phyloP scores from a whole-genome alignment of 352 stramenopile species.

The Peronospora tabacina region DNA sequence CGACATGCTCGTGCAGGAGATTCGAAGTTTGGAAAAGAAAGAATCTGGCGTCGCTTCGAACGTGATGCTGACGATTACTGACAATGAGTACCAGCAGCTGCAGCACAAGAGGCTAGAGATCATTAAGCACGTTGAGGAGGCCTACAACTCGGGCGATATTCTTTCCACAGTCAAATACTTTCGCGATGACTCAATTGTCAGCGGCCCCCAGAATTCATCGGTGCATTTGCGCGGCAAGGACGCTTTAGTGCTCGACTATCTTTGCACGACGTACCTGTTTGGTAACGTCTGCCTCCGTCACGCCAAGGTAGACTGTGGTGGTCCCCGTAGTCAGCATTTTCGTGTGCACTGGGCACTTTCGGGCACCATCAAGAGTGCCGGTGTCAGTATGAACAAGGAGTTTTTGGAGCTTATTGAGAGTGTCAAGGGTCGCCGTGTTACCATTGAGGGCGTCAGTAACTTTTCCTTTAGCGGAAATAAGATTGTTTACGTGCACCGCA shows the following conservation, averaged over 20 bases:
- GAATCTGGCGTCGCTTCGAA: conserved; percentile 39
- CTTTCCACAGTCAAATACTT: conserved; percentile 71
- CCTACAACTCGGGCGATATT: conserved; percentile 78
- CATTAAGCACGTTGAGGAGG: conserved; percentile 72
- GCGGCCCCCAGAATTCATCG: conserved; percentile 76
- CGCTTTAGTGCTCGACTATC: conserved; percentile 78
- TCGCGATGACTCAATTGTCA: conserved; percentile 85
- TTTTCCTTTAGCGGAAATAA: conserved; percentile 85
- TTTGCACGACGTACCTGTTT: conserved; percentile 82
- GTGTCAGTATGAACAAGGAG: conserved; percentile 84
- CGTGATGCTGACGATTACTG: conserved; percentile 59
- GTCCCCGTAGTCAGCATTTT: conserved; percentile 78
- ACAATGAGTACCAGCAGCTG: conserved; percentile 71
- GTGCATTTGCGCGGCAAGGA: conserved; percentile 77
- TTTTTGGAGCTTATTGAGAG: conserved; percentile 82
- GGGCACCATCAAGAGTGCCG: conserved; percentile 62
- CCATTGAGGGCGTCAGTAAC: conserved; percentile 83
- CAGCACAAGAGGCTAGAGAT: conserved; percentile 71
- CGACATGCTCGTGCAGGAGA: conserved; percentile 82
- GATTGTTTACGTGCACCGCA: conserved; percentile 84
- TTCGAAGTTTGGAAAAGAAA: conserved; percentile 75
- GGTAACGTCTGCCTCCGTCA: conserved; percentile 65
- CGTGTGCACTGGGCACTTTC: conserved; percentile 80
- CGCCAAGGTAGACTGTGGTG: conserved; percentile 76
- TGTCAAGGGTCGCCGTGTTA: conserved; percentile 67